Evolutionary conservation across 257 asterid species (phyloP).

Genomic region (Solanum corneliomulleri): DNA sequence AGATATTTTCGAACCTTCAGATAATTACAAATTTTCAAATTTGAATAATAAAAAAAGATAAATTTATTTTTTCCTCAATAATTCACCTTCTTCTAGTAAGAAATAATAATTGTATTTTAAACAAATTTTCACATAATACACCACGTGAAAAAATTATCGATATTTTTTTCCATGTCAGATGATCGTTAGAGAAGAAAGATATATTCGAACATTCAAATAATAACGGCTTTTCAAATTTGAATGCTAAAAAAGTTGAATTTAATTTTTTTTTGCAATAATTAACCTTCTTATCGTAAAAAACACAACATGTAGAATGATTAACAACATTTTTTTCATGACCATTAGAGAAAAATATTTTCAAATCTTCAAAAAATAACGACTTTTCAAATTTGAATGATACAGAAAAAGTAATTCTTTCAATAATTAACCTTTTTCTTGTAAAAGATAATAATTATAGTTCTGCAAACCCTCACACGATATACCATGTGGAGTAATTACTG

Average conservation of each 20-base stretch:
- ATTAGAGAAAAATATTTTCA: neutral
- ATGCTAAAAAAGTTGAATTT: neutral
- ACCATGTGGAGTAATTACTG: neutral
- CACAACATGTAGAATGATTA: neutral
- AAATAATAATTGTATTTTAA: too few species aligned
- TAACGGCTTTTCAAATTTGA: neutral
- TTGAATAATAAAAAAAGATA: too few species aligned
- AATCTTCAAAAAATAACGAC: neutral
- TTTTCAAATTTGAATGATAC: neutral
- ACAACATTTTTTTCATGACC: neutral
- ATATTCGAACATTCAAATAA: neutral
- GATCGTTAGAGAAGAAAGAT: neutral
- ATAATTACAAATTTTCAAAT: too few species aligned
- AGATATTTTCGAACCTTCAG: too few species aligned
- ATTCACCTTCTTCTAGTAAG: too few species aligned
- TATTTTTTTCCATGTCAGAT: neutral
- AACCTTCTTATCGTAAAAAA: neutral
- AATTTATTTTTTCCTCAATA: too few species aligned
- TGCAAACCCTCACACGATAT: neutral
- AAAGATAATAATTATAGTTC: neutral
- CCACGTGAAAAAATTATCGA: neutral
- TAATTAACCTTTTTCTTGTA: neutral
- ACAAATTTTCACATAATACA: neutral
- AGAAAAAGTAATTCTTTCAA: too few species aligned
- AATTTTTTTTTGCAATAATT: neutral